These are phyloP conservation scores for Dryadomyces sulphureus DNA, from an alignment of 2,329 filamentous ascomycete species.

Conservation along the genomic window DNA sequence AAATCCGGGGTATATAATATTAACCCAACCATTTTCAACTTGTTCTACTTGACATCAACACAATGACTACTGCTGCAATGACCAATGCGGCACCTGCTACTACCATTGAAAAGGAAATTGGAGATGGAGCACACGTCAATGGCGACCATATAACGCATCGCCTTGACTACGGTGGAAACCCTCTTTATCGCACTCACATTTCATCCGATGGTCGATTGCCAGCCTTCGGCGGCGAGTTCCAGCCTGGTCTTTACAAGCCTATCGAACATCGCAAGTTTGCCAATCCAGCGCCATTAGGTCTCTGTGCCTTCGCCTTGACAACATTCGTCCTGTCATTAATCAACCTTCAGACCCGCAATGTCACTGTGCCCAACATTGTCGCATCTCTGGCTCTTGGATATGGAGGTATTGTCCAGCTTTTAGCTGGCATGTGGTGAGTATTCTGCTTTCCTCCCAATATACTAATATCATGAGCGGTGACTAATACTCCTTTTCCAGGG, in stretches of 20 bases:
- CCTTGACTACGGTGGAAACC: conserved; percentile 22
- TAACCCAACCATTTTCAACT: neutral
- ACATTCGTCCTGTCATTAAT: conserved; percentile 66
- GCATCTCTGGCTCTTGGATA: conserved; percentile 59
- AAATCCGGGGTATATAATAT: neutral
- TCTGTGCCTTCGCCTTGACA: conserved; percentile 67
- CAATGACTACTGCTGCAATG: conserved; percentile 8
- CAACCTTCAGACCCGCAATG: conserved; percentile 51
- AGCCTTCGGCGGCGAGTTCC: conserved; percentile 59
- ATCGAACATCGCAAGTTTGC: conserved; percentile 56
- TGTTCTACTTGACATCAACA: neutral
- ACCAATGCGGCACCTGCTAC: conserved; percentile 2
- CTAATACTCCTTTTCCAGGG: conserved; percentile 32
- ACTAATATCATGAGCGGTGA: neutral
- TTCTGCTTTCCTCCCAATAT: neutral
- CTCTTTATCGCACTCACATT: conserved; percentile 21
- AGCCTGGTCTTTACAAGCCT: conserved; percentile 52
- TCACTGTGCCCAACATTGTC: conserved; percentile 49
- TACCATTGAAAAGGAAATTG: conserved; percentile 1
- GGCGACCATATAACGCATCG: conserved; percentile 1
- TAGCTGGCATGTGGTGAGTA: conserved; percentile 70
- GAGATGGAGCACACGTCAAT: neutral
- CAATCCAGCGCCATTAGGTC: conserved; percentile 66
- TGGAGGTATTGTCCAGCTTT: conserved; percentile 63
- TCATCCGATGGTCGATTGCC: conserved; percentile 26